A percentile compares a stretch with the other conserved stretches of the same genome.
phyloP scores from a whole-genome alignment of 441 rosid species.

The Erodium chrysanthum region DNA sequence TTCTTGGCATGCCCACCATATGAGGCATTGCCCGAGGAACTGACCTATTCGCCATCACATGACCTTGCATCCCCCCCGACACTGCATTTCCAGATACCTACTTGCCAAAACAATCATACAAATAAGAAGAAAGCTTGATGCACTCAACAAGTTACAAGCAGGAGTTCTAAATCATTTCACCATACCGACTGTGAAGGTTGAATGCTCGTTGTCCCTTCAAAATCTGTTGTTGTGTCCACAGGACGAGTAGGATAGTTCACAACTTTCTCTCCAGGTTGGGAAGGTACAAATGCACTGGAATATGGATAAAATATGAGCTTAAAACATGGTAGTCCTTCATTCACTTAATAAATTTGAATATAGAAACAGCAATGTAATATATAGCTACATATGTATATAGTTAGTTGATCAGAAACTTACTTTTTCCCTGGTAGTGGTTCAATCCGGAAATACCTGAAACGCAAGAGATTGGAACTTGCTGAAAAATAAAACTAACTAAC shows the following conservation, averaged over 20 bases:
- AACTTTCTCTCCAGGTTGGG: conserved; percentile 67
- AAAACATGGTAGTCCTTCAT: background rate
- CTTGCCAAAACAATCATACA: background rate
- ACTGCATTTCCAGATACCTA: conserved; percentile 41
- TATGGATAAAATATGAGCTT: background rate
- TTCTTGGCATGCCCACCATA: conserved; percentile 57
- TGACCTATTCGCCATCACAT: conserved; percentile 50
- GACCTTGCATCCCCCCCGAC: conserved; percentile 48
- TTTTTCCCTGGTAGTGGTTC: conserved; percentile 83
- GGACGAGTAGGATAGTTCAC: conserved; percentile 80
- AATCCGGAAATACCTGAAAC: conserved; percentile 34
- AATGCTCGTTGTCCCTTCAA: conserved; percentile 81
- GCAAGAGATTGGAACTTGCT: background rate
- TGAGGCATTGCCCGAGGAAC: conserved; percentile 52
- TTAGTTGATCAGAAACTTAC: conserved; percentile 15
- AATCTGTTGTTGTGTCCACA: conserved; percentile 69
- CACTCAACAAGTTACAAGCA: background rate
- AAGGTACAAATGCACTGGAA: conserved; percentile 50
- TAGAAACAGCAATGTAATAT: background rate
- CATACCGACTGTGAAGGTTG: conserved; percentile 60
- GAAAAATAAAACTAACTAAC: background rate
- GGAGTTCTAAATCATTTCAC: background rate
- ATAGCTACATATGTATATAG: background rate
- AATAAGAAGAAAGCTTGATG: background rate
- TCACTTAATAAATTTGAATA: background rate